These are phyloP conservation scores for Platismatia glauca DNA, from an alignment of 495 filamentous ascomycete species.

Conservation along the genomic window DNA sequence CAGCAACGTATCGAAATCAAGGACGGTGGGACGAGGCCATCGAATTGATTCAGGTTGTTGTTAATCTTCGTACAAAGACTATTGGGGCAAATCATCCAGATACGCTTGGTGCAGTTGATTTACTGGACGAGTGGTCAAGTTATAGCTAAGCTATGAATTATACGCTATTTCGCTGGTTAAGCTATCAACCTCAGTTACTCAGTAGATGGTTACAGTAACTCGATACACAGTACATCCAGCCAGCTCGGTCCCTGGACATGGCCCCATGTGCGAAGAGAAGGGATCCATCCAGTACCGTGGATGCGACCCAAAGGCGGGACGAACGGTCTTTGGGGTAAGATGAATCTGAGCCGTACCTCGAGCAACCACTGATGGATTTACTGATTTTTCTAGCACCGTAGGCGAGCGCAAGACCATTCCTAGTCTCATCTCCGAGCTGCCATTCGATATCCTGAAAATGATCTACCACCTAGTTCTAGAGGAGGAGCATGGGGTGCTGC, in stretches of 20 bases:
- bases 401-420: neutral
- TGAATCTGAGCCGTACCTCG: slow-evolving; percentile 1
- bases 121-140: too few relatives aligned
- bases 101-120: too few relatives aligned
- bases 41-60: too few relatives aligned
- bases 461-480: neutral
- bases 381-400: neutral
- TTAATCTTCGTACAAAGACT: too few relatives aligned
- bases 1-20: too few relatives aligned
- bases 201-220: neutral
- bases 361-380: neutral
- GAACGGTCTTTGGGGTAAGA: slow-evolving; percentile 1
- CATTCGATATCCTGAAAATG: neutral
- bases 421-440: neutral
- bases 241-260: neutral
- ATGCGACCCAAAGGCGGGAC: neutral
- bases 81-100: too few relatives aligned
- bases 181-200: neutral
- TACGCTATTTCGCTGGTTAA: neutral
- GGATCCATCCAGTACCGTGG: neutral
- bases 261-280: neutral
- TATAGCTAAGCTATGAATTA: too few relatives aligned
- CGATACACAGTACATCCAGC: neutral
- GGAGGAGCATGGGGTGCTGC: neutral
- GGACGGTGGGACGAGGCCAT: too few relatives aligned